Evolutionary conservation across 345 rosid species (phyloP).

Genomic region (Arabidopsis suecica): DNA sequence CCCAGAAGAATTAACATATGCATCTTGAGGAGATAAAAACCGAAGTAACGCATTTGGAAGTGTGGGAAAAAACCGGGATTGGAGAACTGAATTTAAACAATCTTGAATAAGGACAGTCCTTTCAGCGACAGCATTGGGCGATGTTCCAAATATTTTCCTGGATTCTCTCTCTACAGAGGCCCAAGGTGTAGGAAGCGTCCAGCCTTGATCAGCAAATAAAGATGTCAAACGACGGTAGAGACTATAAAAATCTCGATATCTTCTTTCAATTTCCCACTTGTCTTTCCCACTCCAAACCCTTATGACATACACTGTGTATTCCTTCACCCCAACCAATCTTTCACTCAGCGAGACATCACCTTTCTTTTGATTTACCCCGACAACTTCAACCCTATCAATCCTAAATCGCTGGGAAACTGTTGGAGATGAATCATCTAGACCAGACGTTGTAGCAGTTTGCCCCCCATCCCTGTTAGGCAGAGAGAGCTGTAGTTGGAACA

Average conservation of each 20-base stretch:
- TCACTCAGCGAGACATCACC: constrained; percentile 94
- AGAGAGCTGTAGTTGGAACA: constrained; percentile 58
- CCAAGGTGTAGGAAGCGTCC: constrained; percentile 91
- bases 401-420: constrained; percentile 47
- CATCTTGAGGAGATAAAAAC: constrained; percentile 80
- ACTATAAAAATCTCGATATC: constrained; percentile 91
- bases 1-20: constrained; percentile 56
- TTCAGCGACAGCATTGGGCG: constrained; percentile 81
- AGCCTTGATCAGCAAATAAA: constrained; percentile 73
- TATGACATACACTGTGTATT: constrained; percentile 82
- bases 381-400: constrained; percentile 83
- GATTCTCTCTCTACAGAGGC: constrained; percentile 82
- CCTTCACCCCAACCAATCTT: constrained; percentile 94
- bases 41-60: constrained; percentile 70
- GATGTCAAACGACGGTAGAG: constrained; percentile 83
- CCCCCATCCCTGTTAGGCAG: constrained; percentile 77
- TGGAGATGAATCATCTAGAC: constrained; percentile 52
- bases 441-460: constrained; percentile 75
- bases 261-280: constrained; percentile 90
- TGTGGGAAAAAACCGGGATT: constrained; percentile 58
- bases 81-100: constrained; percentile 73
- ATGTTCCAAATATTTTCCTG: constrained; percentile 79
- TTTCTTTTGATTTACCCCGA: constrained; percentile 89
- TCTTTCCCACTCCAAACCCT: constrained; percentile 79
- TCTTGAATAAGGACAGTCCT: constrained; percentile 89